Evolutionary conservation across 257 asterid genomes (phyloP).

Genomic region (Fraxinus quadrangulata): DNA sequence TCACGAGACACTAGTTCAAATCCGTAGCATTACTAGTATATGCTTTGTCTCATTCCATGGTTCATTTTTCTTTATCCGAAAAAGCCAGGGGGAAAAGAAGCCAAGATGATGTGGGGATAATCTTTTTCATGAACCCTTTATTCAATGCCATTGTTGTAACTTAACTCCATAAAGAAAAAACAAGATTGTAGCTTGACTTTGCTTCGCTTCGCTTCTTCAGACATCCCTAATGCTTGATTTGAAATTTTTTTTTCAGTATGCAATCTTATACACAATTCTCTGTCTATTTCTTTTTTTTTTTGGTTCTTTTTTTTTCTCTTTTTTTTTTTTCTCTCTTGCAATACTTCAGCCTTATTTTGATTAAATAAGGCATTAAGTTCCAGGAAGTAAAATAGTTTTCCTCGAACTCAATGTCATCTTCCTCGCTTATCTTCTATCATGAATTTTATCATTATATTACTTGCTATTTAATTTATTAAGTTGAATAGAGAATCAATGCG

Average conservation of each 20-base stretch:
- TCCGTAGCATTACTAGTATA: too few relatives aligned
- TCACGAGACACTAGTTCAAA: background rate
- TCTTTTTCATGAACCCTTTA: background rate
- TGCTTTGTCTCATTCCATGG: background rate
- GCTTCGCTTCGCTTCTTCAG: background rate
- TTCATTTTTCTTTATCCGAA: too few relatives aligned
- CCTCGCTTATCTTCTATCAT: background rate
- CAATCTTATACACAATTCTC: background rate
- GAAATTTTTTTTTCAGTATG: background rate
- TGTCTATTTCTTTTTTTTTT: background rate
- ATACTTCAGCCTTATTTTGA: background rate
- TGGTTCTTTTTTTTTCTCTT: background rate
- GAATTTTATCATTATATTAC: background rate
- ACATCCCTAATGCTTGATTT: background rate
- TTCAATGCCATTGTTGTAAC: background rate
- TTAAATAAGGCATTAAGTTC: background rate
- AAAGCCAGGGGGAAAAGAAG: background rate
- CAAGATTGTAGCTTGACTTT: background rate
- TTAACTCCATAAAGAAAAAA: background rate
- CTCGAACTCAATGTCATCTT: background rate
- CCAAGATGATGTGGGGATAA: background rate
- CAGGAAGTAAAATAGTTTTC: background rate
- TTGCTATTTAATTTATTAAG: constrained; percentile 1
- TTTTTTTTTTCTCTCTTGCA: too few relatives aligned
- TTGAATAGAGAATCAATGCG: background rate